Conservation (phyloP, 345 rosid species). For the Draba incana region DNA sequence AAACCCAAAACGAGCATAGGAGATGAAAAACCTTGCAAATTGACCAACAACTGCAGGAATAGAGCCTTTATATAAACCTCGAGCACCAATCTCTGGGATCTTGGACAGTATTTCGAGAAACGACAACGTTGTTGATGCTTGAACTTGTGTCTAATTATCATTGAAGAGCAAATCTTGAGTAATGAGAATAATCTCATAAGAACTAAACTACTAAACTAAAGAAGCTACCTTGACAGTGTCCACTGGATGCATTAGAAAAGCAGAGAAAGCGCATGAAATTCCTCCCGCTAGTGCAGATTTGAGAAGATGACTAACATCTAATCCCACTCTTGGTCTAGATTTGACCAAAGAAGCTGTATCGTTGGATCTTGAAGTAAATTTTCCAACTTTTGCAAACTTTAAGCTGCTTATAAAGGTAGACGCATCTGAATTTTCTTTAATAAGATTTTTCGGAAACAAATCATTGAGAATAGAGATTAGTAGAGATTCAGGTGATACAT, state of each 20-base stretch:
- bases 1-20: not conserved
- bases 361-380: constrained; percentile 38
- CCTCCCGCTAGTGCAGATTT: constrained; percentile 97
- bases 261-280: constrained; percentile 84
- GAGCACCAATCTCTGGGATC: constrained; percentile 85
- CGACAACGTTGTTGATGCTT: constrained; percentile 75
- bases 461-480: constrained; percentile 57
- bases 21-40: constrained; percentile 71
- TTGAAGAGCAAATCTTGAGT: not conserved
- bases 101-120: constrained; percentile 76
- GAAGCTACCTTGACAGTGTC: constrained; percentile 73
- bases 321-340: constrained; percentile 71
- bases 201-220: not conserved
- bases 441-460: not conserved
- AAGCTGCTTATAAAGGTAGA: constrained; percentile 62
- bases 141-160: constrained; percentile 77
- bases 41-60: constrained; percentile 94
- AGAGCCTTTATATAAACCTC: constrained; percentile 86
- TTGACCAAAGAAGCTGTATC: constrained; percentile 38
- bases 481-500: constrained; percentile 49
- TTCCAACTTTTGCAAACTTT: constrained; percentile 82
- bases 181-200: not conserved
- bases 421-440: constrained; percentile 50
- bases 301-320: constrained; percentile 76
- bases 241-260: constrained; percentile 81